Percentiles rank a stretch among this genome's conserved stretches.
Evolutionary conservation across 768 basidiomycete species (phyloP).

Genomic region (Auriscalpium orientale): DNA sequence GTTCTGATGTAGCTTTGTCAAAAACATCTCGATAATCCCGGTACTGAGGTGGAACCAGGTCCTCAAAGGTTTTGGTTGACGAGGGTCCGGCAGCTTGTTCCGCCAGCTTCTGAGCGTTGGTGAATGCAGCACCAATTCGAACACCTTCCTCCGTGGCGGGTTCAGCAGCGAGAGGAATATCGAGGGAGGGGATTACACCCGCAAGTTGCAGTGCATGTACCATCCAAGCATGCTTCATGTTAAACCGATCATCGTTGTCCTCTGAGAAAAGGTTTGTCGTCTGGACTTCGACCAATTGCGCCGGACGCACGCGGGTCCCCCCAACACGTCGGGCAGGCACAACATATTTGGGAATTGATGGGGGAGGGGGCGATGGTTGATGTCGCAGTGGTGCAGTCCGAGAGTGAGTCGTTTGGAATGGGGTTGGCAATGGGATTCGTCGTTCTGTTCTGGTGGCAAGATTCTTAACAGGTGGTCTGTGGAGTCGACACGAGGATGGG

Average conservation of each 20-base stretch:
- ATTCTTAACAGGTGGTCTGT: neutral
- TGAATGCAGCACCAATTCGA: neutral
- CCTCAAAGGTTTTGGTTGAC: neutral
- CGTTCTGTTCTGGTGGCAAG: neutral
- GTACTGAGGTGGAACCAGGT: neutral
- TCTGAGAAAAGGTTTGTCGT: neutral
- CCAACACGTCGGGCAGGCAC: neutral
- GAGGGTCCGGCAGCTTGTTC: neutral
- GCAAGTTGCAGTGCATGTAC: neutral
- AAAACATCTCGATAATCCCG: slow-evolving; percentile 11
- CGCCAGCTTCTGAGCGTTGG: neutral
- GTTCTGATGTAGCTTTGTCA: slow-evolving; percentile 15
- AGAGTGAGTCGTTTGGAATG: neutral
- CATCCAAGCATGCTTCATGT: neutral
- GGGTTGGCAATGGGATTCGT: neutral
- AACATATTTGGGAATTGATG: neutral
- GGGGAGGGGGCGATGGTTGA: neutral
- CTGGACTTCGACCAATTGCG: too few relatives aligned
- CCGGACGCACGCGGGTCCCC: neutral
- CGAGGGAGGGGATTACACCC: neutral
- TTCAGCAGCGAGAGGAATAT: neutral
- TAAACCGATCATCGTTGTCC: neutral
- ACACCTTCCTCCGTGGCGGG: neutral
- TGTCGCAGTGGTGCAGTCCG: too few relatives aligned
- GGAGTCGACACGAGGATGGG: neutral